These are phyloP conservation scores for Chaetomium tenue DNA, from an alignment of 495 filamentous ascomycete species.

Conservation along the genomic window DNA sequence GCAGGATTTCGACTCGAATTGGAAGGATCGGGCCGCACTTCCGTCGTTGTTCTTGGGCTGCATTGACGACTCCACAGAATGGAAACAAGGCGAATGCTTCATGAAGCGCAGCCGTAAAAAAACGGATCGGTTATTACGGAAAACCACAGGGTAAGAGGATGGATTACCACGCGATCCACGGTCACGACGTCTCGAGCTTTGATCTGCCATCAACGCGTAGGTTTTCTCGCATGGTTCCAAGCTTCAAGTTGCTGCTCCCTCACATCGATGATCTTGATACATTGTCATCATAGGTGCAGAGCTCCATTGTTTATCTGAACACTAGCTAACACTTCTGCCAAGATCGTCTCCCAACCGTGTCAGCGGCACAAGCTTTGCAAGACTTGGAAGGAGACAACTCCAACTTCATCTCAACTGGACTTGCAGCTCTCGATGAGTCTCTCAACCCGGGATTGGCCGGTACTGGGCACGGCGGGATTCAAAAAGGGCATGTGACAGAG, in stretches of 20 bases:
- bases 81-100: not conserved
- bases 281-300: not conserved
- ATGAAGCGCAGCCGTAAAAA: not conserved
- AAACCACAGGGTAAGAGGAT: constrained; percentile 20
- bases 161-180: constrained; percentile 48
- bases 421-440: constrained; percentile 57
- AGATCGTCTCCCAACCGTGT: constrained; percentile 84
- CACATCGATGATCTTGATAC: no score
- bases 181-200: constrained; percentile 49
- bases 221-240: not conserved
- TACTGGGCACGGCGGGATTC: constrained; percentile 52
- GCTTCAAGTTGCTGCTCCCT: not conserved
- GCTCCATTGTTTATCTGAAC: not conserved
- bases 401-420: constrained; percentile 63
- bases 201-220: constrained; percentile 36
- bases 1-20: not conserved
- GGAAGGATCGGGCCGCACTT: not conserved
- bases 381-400: constrained; percentile 49
- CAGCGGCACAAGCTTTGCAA: constrained; percentile 79
- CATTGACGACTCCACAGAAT: not conserved
- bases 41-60: not conserved
- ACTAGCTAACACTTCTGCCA: constrained; percentile 2
- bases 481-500: constrained; percentile 79
- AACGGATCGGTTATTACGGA: not conserved
- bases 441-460: constrained; percentile 29